Base-by-base conservation (phyloP, 2,329 filamentous ascomycete genomes). In the Ustulina deusta region DNA sequence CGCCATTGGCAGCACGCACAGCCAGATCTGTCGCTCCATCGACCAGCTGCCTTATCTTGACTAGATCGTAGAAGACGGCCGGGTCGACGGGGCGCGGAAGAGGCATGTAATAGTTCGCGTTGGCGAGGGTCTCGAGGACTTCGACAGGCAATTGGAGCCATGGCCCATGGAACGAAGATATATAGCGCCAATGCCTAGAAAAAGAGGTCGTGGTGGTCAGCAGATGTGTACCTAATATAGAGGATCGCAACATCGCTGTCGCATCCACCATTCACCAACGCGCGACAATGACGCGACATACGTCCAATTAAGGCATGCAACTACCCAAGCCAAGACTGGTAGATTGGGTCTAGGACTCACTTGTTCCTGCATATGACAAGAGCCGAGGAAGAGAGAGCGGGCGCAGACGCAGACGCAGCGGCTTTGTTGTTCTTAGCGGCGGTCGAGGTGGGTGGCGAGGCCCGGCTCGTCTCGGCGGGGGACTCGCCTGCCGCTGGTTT, bases 111-210 rank as follows among this genome's bases (percentile, higher is more conserved):
- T 91, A 94, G 81, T 95, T 96, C 78, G 89, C 89, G 81, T 93
- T 89, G 62, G 92, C 92, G 58, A 96, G 86, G 57, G 87, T 89
- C 78, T 94, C 91, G 79, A 97, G 89, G 64, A 94, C 87, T 79
- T 95, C 92, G 70, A 89, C 87, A 22, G 92, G 91, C 64, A 95
- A 84, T 79, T 93, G 90, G 15, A 94, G 87, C 93, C 93, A 96
- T 72, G 92, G 90, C 27, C 93, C 93, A 76, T 94, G 90, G 76
- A 93, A 96, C 32, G 90, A 91, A 25, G 92, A 94, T 66, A 96
- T 94, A 78, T 93, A 93, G 71, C 90, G 87, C 93, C 92, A 95
- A 81, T 95, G 92, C 78, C 93, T 95, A 59, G 17, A 27, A 60
- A 38, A 57, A 9, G 22, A 59, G 29, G 34, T 58, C 42, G 27